Evolutionary conservation across 805 yeast genomes (phyloP), one percentile per base, ranked within the genome.

Genomic region (Candida jianshihensis): DNA sequence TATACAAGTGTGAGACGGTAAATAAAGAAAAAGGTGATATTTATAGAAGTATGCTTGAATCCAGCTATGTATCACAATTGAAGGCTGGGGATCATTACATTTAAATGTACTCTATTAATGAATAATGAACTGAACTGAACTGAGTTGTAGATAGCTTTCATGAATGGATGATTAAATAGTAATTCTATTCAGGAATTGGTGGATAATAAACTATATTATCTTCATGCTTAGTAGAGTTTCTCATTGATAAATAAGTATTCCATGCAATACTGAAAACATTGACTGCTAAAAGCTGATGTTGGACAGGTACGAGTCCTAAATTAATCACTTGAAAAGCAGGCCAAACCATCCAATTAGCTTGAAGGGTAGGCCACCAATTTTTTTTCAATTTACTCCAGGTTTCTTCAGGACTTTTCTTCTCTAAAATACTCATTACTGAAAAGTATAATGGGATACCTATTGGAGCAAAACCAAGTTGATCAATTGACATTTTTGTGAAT

Each of bases 331-430:
- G 97, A 43, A 92, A 83, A 0, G 75, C 59, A 0, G 97, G 97
- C 98, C 97, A 92, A 11, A 90, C 81, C 35, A 68, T 53, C 89
- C 95, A 87, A 56, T 88, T 89, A 14, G 83, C 68, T 24, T 65
- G 55, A 29, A 89, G 59, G 0, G 96, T 88, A 4, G 71, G 68
- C 78, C 77, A 61, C 74, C 76, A 76, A 40, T 78, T 75, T 13
- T 64, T 59, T 3, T 59, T 32, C 18, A 81, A 48, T 43, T 73
- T 78, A 5, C 45, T 33, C 35, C 56, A 51, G 13, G 78, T 63
- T 17, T 63, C 64, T 0, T 55, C 54, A 4, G 59, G 26, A 0
- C 71, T 52, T 33, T 69, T 62, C 12, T 71, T 69, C 52, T 86
- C 92, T 66, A 89, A 55, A 4, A 75, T 26, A 0, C 89, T 70